Percentiles rank a stretch among this genome's conserved stretches.
Conservation (phyloP, 2,329 filamentous ascomycete genomes). For the Dryadomyces quercus-mongolicae region DNA sequence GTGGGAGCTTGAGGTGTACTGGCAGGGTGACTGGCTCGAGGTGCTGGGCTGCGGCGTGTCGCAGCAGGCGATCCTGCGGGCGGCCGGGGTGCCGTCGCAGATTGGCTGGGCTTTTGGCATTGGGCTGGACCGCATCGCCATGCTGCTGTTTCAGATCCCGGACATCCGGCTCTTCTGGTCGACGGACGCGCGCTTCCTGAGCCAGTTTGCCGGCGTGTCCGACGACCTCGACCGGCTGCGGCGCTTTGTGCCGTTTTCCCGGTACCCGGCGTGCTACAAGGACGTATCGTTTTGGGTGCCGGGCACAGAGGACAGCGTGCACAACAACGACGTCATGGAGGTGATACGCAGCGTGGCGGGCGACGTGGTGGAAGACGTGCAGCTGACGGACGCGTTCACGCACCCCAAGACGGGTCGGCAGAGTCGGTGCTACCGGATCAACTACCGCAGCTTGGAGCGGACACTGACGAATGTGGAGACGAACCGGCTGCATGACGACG, state of each 20-base stretch:
- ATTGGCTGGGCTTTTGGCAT: conserved; percentile 94
- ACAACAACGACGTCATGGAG: conserved; percentile 98
- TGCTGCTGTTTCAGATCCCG: conserved; percentile 92
- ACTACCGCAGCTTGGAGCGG: conserved; percentile 83
- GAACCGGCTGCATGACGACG: conserved; percentile 60
- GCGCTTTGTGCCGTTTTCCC: conserved; percentile 79
- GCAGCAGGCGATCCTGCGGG: conserved; percentile 67
- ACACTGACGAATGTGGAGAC: conserved; percentile 78
- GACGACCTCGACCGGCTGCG: conserved; percentile 34
- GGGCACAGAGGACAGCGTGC: conserved; percentile 29
- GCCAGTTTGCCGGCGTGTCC: conserved; percentile 61
- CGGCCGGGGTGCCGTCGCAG: conserved; percentile 61
- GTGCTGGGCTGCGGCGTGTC: conserved; percentile 88
- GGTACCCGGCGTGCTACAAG: conserved; percentile 77
- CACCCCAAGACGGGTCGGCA: conserved; percentile 74
- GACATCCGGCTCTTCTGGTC: conserved; percentile 98
- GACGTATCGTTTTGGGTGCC: conserved; percentile 89
- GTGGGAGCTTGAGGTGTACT: conserved; percentile 94
- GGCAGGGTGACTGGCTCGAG: conserved; percentile 91
- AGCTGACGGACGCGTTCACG: conserved; percentile 71
- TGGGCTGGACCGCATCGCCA: conserved; percentile 88
- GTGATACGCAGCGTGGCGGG: conserved; percentile 73
- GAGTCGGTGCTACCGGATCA: conserved; percentile 86
- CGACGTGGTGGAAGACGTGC: conserved; percentile 78
- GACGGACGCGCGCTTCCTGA: conserved; percentile 69